These are phyloP conservation scores for Haplosporangium gracile DNA, from an alignment of 192 early-diverging fungal species.

Conservation along the genomic window DNA sequence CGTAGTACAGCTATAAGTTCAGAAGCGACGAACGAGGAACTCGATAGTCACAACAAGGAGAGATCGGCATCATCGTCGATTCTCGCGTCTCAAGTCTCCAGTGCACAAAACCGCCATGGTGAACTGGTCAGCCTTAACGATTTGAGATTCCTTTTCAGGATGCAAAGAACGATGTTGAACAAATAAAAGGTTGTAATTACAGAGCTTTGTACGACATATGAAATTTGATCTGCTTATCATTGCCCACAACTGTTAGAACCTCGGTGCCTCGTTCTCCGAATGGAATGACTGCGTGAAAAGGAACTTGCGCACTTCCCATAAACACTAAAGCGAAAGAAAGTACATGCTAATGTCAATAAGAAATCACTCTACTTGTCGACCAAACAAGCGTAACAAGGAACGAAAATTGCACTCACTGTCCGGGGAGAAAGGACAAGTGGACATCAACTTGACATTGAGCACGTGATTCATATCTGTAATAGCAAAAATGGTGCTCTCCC, in stretches of 20 bases:
- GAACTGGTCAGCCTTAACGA: conserved; percentile 39
- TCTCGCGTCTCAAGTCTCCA: conserved; percentile 17
- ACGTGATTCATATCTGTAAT: conserved; percentile 27
- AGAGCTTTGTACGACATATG: conserved; percentile 48
- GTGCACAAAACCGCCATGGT: conserved; percentile 36
- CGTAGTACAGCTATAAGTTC: conserved; percentile 8
- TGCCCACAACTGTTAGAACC: conserved; percentile 7
- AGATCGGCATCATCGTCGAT: not conserved
- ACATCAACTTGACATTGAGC: conserved; percentile 38
- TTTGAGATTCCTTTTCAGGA: conserved; percentile 29
- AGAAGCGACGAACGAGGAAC: not conserved
- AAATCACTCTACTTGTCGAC: not conserved
- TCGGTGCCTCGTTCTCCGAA: conserved; percentile 45
- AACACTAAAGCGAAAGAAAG: not conserved
- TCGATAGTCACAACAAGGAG: not conserved
- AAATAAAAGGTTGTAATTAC: not conserved
- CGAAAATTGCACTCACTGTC: conserved; percentile 23
- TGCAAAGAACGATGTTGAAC: conserved; percentile 13
- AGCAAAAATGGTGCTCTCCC: conserved; percentile 45
- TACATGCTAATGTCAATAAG: not conserved
- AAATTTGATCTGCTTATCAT: conserved; percentile 30
- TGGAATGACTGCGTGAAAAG: conserved; percentile 32
- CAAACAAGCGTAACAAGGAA: not conserved
- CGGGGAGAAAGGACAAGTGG: conserved; percentile 34
- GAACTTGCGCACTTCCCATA: conserved; percentile 29